These are phyloP conservation scores for Kuraishia molischiana DNA, from an alignment of 805 yeast genomes.

Conservation along the genomic window DNA sequence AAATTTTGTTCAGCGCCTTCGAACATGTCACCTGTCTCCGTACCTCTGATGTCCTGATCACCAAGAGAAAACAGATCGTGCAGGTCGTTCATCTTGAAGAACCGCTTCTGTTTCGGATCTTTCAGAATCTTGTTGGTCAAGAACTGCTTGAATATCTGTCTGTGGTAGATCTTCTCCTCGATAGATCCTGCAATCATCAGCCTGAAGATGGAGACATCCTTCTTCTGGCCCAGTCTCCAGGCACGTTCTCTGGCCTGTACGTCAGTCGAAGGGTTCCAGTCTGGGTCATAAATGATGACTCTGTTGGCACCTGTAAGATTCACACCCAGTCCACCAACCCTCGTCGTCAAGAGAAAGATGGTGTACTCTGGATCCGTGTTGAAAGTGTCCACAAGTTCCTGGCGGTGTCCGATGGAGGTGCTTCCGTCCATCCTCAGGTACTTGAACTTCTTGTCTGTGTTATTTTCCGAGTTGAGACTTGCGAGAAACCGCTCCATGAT, in stretches of 20 bases:
- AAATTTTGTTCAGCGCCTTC: constrained; percentile 32
- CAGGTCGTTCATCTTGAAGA: constrained; percentile 85
- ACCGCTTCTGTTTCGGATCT: constrained; percentile 90
- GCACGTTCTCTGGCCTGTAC: constrained; percentile 95
- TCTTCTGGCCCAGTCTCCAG: constrained; percentile 93
- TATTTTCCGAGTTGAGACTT: constrained; percentile 21
- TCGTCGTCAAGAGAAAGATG: constrained; percentile 79
- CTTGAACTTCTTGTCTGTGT: constrained; percentile 18
- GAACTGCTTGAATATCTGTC: constrained; percentile 94
- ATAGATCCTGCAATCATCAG: constrained; percentile 92
- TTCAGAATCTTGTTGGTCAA: constrained; percentile 86
- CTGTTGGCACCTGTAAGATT: constrained; percentile 92
- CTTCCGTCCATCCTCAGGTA: constrained; percentile 92
- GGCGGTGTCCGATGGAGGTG: constrained; percentile 72
- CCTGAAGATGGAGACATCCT: constrained; percentile 84
- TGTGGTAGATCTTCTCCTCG: constrained; percentile 92
- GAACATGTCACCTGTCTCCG: constrained; percentile 61
- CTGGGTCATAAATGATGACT: constrained; percentile 92
- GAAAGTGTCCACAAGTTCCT: constrained; percentile 70
- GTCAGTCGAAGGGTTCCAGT: constrained; percentile 98
- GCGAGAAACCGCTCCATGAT: constrained; percentile 64
- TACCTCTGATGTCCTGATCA: constrained; percentile 55
- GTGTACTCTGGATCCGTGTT: constrained; percentile 48
- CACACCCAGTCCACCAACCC: constrained; percentile 94
- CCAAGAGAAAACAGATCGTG: constrained; percentile 86